Conservation (phyloP, 1,139 yeast species). For the Saccharomyces pastorianus region DNA sequence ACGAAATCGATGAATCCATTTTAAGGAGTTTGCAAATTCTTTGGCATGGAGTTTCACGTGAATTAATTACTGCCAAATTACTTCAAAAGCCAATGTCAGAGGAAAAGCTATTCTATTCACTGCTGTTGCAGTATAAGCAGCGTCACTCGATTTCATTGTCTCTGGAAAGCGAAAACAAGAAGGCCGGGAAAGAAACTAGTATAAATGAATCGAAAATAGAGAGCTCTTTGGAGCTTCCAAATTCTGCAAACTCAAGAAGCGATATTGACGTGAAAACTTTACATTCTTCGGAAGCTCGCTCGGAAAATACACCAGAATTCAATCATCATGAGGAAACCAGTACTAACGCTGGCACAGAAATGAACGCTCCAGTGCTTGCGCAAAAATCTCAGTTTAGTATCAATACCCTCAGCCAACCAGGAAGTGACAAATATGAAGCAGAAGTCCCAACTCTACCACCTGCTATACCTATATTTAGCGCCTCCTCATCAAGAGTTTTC, state of each 20-base stretch:
- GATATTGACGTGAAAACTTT: neutral
- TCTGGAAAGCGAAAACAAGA: conserved; percentile 11
- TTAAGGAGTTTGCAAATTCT: conserved; percentile 76
- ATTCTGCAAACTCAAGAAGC: neutral
- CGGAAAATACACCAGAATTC: neutral
- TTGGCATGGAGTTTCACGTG: conserved; percentile 79
- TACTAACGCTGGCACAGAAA: conserved; percentile 3
- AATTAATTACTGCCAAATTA: conserved; percentile 51
- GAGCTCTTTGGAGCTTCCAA: neutral
- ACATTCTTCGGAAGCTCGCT: neutral
- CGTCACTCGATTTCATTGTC: conserved; percentile 29
- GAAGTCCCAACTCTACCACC: conserved; percentile 10
- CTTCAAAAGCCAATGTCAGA: conserved; percentile 56
- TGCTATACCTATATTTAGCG: conserved; percentile 19
- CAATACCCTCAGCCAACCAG: conserved; percentile 17
- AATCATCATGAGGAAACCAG: neutral
- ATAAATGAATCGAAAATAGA: neutral
- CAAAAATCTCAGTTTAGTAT: conserved; percentile 30
- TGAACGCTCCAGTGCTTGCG: conserved; percentile 22
- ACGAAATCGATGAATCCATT: conserved; percentile 72
- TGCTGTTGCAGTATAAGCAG: conserved; percentile 74
- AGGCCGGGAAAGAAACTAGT: conserved; percentile 7
- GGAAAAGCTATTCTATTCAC: conserved; percentile 83
- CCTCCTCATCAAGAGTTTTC: conserved; percentile 25
- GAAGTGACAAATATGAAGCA: neutral